Percentiles rank a stretch among this genome's conserved stretches.
Evolutionary conservation across 345 rosid species (phyloP).

Genomic region (Pistacia vera): DNA sequence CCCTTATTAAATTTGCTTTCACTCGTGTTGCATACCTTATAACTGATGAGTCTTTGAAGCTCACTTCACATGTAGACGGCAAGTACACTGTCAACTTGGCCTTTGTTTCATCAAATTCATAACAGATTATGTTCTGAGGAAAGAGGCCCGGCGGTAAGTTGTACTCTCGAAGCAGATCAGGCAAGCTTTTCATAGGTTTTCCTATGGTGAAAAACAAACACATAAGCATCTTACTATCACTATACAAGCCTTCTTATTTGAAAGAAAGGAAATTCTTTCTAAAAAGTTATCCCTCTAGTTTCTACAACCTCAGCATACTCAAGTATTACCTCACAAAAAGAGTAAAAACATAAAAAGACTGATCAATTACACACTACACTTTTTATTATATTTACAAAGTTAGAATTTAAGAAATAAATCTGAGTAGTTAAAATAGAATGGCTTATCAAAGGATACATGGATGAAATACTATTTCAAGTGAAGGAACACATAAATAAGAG

Average conservation of each 20-base stretch:
- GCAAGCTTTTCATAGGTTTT: constrained; percentile 71
- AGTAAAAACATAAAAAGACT: not conserved
- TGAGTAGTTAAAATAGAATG: too few relatives aligned
- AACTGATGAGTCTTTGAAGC: constrained; percentile 85
- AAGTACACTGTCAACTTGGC: constrained; percentile 79
- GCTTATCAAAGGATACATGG: too few relatives aligned
- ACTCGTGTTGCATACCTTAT: constrained; percentile 81
- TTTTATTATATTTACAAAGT: too few relatives aligned
- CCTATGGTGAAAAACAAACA: constrained; percentile 40
- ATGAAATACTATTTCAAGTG: too few relatives aligned
- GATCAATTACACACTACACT: not conserved
- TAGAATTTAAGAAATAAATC: too few relatives aligned
- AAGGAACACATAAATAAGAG: not conserved
- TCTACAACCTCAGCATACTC: not conserved
- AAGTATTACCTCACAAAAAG: not conserved
- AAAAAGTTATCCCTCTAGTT: not conserved
- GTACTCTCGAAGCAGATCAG: constrained; percentile 89
- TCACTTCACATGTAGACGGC: constrained; percentile 74
- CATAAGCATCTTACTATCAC: constrained; percentile 6
- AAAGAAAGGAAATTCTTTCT: not conserved
- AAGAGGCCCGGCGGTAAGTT: constrained; percentile 90
- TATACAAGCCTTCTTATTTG: not conserved
- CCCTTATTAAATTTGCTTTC: constrained; percentile 71
- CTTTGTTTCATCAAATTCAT: constrained; percentile 87
- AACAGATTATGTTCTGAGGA: constrained; percentile 82